Evolutionary conservation across 2,329 filamentous ascomycete genomes (phyloP).

Genomic region (Aureobasidium sp.): DNA sequence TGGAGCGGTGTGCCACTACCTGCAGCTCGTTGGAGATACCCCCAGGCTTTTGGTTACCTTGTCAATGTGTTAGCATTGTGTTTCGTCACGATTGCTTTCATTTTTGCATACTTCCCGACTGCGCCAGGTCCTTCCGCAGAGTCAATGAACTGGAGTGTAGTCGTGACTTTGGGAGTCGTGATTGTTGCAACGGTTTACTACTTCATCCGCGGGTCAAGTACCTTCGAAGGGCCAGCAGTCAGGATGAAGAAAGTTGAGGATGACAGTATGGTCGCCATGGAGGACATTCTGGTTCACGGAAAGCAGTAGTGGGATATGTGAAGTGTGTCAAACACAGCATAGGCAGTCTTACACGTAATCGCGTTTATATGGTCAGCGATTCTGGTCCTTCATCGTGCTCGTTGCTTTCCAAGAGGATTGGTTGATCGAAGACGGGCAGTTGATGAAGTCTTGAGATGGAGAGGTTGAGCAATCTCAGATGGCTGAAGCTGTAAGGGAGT

Average conservation of each 20-base stretch:
- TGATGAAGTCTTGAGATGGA: too few relatives aligned
- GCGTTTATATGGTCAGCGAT: too few relatives aligned
- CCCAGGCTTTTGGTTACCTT: constrained; percentile 15
- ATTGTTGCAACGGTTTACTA: constrained; percentile 16
- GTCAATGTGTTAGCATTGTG: constrained; percentile 13
- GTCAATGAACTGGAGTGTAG: constrained; percentile 24
- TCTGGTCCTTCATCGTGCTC: too few relatives aligned
- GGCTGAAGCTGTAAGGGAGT: too few relatives aligned
- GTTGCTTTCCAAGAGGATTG: too few relatives aligned
- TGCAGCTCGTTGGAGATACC: constrained; percentile 18
- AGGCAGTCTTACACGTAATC: too few relatives aligned
- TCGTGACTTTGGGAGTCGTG: constrained; percentile 20
- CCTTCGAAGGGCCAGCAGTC: neutral
- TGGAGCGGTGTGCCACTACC: constrained; percentile 15
- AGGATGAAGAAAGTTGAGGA: neutral
- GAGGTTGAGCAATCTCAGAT: too few relatives aligned
- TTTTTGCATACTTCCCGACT: constrained; percentile 18
- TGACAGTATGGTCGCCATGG: neutral
- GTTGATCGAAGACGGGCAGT: too few relatives aligned
- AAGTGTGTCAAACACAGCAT: too few relatives aligned
- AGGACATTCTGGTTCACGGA: neutral
- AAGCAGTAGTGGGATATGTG: neutral
- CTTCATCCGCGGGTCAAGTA: neutral
- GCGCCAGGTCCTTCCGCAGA: constrained; percentile 17
- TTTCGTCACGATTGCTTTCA: constrained; percentile 14